Percentiles rank a stretch among this genome's conserved stretches.
These are phyloP conservation scores for Geotrichum klebahnii DNA, from an alignment of 1,139 yeast species.

Conservation along the genomic window DNA sequence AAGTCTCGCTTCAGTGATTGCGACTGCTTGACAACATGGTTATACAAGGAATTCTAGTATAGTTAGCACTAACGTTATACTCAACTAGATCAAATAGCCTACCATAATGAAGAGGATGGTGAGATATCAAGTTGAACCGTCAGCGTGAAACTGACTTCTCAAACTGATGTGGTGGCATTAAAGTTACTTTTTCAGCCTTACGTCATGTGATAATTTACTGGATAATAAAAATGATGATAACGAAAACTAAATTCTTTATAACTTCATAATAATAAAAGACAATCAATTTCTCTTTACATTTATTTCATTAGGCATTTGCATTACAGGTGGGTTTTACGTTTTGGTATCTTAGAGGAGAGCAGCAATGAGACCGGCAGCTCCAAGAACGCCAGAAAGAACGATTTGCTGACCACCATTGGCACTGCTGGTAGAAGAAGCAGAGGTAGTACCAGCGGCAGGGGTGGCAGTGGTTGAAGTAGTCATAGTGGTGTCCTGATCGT, in stretches of 20 bases:
- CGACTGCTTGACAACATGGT: conserved; percentile 84
- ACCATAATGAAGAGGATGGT: neutral
- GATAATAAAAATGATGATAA: too few relatives aligned
- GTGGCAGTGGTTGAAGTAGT: conserved; percentile 24
- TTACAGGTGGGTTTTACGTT: too few relatives aligned
- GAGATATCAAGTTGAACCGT: neutral
- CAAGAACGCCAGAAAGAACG: conserved; percentile 23
- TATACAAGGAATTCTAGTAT: conserved; percentile 67
- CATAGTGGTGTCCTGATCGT: conserved; percentile 26
- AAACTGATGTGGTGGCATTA: conserved; percentile 20
- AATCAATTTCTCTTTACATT: neutral
- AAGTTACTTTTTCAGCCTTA: conserved; percentile 1
- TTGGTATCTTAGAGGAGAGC: conserved; percentile 24
- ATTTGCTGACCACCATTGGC: conserved; percentile 19
- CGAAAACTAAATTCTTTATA: neutral
- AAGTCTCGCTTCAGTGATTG: conserved; percentile 68
- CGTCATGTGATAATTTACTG: neutral
- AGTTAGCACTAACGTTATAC: neutral
- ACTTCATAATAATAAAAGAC: neutral
- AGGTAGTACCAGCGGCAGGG: conserved; percentile 27
- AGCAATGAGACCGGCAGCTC: conserved; percentile 25
- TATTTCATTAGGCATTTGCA: neutral
- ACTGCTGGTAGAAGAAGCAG: conserved; percentile 24
- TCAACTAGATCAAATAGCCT: neutral
- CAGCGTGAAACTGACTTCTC: neutral